phyloP scores from a whole-genome alignment of 208 protist genomes.

The Crithidia expoeki region DNA sequence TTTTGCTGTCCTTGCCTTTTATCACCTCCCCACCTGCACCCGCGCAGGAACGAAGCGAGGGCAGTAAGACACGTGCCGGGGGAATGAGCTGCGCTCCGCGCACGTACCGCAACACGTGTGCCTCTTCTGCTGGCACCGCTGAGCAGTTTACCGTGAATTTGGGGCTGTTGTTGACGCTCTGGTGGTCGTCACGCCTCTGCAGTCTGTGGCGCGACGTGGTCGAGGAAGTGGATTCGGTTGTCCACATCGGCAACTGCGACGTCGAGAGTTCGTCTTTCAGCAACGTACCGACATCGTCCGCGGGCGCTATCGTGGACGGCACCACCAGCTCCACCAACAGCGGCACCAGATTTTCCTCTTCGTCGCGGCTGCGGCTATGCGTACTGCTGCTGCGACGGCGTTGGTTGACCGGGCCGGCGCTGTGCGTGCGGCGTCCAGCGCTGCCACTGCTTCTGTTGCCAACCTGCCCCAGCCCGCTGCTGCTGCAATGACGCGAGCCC shows the following conservation, averaged over 20 bases:
- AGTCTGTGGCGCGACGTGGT: background rate
- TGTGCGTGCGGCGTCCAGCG: conserved; percentile 9
- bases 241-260: background rate
- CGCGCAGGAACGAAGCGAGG: background rate
- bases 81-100: conserved; percentile 13
- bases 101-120: conserved; percentile 3
- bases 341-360: conserved; percentile 20
- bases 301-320: background rate
- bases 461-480: background rate
- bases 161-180: conserved; percentile 1
- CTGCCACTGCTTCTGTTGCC: background rate
- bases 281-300: background rate
- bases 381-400: background rate
- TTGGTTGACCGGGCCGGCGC: background rate
- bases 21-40: background rate
- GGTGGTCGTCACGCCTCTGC: background rate
- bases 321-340: conserved; percentile 23
- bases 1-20: background rate
- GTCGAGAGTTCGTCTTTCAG: background rate
- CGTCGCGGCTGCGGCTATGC: conserved; percentile 2
- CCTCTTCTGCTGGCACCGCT: background rate
- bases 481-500: background rate
- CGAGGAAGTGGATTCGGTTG: background rate
- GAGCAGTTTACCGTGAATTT: background rate
- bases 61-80: conserved; percentile 10